Conservation (phyloP, 306 rosid species). For the Cucurbita moschata region DNA sequence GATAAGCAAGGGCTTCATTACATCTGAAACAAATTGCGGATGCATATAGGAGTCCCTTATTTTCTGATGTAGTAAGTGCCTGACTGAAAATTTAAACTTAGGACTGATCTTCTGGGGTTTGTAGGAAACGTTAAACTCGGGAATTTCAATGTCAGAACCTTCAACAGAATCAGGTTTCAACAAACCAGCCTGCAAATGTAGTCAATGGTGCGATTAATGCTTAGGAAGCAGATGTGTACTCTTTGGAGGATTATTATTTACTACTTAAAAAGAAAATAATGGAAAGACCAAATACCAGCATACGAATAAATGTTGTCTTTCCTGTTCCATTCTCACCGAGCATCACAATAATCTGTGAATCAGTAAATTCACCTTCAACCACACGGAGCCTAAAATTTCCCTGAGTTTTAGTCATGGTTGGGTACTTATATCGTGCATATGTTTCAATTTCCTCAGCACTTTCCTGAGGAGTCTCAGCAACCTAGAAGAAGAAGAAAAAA, state of each 20-base stretch:
- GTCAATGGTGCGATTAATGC: neutral
- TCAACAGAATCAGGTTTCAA: slow-evolving; percentile 75
- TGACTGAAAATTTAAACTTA: slow-evolving; percentile 59
- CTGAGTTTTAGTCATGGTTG: slow-evolving; percentile 83
- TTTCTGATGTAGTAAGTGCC: slow-evolving; percentile 63
- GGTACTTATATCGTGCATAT: slow-evolving; percentile 87
- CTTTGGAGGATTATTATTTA: neutral
- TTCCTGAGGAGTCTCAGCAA: slow-evolving; percentile 98
- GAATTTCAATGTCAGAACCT: slow-evolving; percentile 64
- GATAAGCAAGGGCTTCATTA: slow-evolving; percentile 95
- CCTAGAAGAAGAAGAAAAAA: slow-evolving; percentile 40
- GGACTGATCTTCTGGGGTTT: slow-evolving; percentile 98
- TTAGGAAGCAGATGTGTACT: neutral
- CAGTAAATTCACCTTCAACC: slow-evolving; percentile 87
- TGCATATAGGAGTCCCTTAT: slow-evolving; percentile 81
- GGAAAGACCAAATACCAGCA: slow-evolving; percentile 64
- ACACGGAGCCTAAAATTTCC: slow-evolving; percentile 80
- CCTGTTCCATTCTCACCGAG: slow-evolving; percentile 98
- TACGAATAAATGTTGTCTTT: slow-evolving; percentile 90
- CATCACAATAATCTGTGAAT: slow-evolving; percentile 97
- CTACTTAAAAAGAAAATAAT: neutral
- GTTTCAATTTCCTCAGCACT: slow-evolving; percentile 78
- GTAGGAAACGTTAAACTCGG: slow-evolving; percentile 95
- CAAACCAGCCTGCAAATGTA: slow-evolving; percentile 69
- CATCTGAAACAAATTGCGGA: slow-evolving; percentile 91